These are phyloP conservation scores for Calonectria pseudoreteaudii DNA, from an alignment of 2,329 filamentous ascomycete species.

Conservation along the genomic window DNA sequence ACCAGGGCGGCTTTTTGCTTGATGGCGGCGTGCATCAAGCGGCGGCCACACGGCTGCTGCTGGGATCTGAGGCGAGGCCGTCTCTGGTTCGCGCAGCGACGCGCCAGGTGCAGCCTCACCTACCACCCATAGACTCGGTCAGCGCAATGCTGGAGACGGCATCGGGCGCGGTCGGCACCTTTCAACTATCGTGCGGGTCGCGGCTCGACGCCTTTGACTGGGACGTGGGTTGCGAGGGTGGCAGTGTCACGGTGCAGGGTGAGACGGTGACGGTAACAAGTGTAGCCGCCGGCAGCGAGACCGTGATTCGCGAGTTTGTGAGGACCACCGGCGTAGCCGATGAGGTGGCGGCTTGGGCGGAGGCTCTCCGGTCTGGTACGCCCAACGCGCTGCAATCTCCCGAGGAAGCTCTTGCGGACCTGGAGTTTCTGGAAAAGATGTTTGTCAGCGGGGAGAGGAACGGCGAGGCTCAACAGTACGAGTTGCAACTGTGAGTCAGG, in stretches of 20 bases:
- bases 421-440: slow-evolving; percentile 69
- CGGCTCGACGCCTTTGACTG: slow-evolving; percentile 65
- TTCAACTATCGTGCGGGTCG: slow-evolving; percentile 69
- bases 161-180: slow-evolving; percentile 67
- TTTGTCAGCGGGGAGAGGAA: slow-evolving; percentile 59
- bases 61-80: slow-evolving; percentile 59
- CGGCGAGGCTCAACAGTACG: slow-evolving; percentile 54
- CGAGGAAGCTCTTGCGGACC: slow-evolving; percentile 69
- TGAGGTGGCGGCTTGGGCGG: slow-evolving; percentile 72
- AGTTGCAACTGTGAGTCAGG: slow-evolving; percentile 47
- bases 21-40: slow-evolving; percentile 81
- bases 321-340: slow-evolving; percentile 66
- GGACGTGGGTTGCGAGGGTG: slow-evolving; percentile 68
- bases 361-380: slow-evolving; percentile 60
- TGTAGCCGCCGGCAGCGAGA: slow-evolving; percentile 46
- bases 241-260: slow-evolving; percentile 62
- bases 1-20: slow-evolving; percentile 82
- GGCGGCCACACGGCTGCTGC: slow-evolving; percentile 70
- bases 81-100: slow-evolving; percentile 66
- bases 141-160: slow-evolving; percentile 67
- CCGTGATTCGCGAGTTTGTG: slow-evolving; percentile 56
- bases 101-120: slow-evolving; percentile 63
- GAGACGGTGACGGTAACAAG: slow-evolving; percentile 56
- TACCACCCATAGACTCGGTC: slow-evolving; percentile 76
- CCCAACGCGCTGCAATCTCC: slow-evolving; percentile 64